A percentile compares a stretch with the other conserved stretches of the same genome.
These are phyloP conservation scores for Lophiotrema nucula DNA, from an alignment of 495 filamentous ascomycete species.

Conservation along the genomic window DNA sequence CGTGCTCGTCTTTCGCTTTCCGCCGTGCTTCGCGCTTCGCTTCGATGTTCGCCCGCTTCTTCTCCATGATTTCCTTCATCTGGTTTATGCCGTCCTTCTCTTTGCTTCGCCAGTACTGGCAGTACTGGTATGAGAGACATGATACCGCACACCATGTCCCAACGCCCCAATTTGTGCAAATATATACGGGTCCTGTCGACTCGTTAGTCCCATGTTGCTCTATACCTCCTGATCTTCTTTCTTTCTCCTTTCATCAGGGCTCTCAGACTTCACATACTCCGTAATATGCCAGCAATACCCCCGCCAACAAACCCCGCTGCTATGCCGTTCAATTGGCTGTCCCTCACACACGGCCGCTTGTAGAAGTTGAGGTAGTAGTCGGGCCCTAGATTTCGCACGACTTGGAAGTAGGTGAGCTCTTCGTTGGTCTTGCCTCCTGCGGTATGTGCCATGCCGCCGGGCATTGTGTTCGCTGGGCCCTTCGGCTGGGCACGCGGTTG, in stretches of 20 bases:
- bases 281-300: slow-evolving; percentile 65
- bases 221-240: too few species aligned
- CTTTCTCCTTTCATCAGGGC: neutral
- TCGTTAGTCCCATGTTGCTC: too few species aligned
- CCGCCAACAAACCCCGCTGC: slow-evolving; percentile 72
- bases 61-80: slow-evolving; percentile 77
- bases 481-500: slow-evolving; percentile 2
- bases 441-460: slow-evolving; percentile 42
- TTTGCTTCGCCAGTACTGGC: slow-evolving; percentile 64
- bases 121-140: slow-evolving; percentile 73
- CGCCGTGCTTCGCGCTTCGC: slow-evolving; percentile 57
- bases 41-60: slow-evolving; percentile 54
- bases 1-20: slow-evolving; percentile 46
- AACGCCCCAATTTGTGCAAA: slow-evolving; percentile 81
- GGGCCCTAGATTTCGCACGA: slow-evolving; percentile 61
- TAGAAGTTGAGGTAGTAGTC: slow-evolving; percentile 72
- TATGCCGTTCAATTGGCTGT: slow-evolving; percentile 80
- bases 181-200: slow-evolving; percentile 47
- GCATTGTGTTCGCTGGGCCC: slow-evolving; percentile 46
- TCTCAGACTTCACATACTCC: slow-evolving; percentile 58
- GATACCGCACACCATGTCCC: slow-evolving; percentile 64
- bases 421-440: slow-evolving; percentile 46
- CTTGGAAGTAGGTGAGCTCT: slow-evolving; percentile 60
- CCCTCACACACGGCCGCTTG: slow-evolving; percentile 78
- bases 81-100: slow-evolving; percentile 78